Base-by-base conservation (phyloP, 2,329 filamentous ascomycete species). In the Fusarium sublunatum region DNA sequence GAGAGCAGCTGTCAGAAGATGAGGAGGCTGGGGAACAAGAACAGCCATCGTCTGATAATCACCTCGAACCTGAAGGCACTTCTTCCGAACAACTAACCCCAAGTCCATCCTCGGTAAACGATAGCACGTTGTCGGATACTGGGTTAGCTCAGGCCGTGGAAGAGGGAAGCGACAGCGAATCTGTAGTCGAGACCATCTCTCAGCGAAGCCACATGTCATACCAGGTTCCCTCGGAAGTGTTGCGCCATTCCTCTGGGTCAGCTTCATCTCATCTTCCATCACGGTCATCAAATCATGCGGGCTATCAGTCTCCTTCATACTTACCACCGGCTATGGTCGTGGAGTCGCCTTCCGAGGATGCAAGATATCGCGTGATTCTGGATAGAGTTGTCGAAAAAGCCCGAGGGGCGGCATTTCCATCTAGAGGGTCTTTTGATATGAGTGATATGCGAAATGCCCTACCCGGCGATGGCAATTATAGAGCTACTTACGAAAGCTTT, bases 381-480 rank as follows among this genome's bases (percentile, higher is more conserved):
- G 32, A 58, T 3, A 55, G n/a, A 12, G 60, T 57, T 10, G 19
- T 66, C 22, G 29, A 44, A 12, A 44, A 15, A 42, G 63, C 65
- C n/a, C 63, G 52, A 42, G 48, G 13, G 3, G 45, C 57, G 0
- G n/a, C 41, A 9, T 64, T 68, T 15, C 60, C 62, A 25, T 45
- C 51, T 2, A 4, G 25, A 11, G 63, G 57, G 2, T 25, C 46
- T 2, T 67, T 68, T 5, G 51, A 67, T 40, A 35, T 66, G 46
- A 46, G 40, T 24, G 29, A 7, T 5, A 3, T 68, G n/a, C 51
- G 40, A 4, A 28, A 55, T 39, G 40, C 51, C n/a, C 22, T 68
- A 4, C 24, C 51, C 6, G 47, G 12, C 9, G 42, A 7, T 7
- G 25, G 9, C 9, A 26, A 2, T 13, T 10, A 36, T 24, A 4